These are phyloP conservation scores for Alloascoidea africana DNA, from an alignment of 805 yeast species.

Conservation along the genomic window DNA sequence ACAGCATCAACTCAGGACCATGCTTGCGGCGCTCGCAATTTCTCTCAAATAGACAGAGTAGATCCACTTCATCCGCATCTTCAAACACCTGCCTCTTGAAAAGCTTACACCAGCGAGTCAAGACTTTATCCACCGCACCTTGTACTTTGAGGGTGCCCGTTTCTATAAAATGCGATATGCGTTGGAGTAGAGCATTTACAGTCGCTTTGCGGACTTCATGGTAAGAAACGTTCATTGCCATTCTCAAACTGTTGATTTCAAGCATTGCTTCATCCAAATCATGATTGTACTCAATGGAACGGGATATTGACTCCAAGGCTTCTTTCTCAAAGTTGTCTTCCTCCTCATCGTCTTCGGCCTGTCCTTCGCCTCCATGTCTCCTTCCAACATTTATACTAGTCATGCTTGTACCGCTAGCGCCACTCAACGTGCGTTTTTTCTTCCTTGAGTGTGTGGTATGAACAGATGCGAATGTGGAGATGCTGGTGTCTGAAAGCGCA, in stretches of 20 bases:
- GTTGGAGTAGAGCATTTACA: conserved; percentile 47
- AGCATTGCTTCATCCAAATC: conserved; percentile 84
- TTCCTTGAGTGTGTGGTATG: conserved; percentile 15
- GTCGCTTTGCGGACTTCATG: conserved; percentile 86
- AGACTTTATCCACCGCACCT: conserved; percentile 63
- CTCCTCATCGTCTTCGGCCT: conserved; percentile 22
- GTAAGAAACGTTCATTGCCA: conserved; percentile 94
- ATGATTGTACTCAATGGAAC: conserved; percentile 88
- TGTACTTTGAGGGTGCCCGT: conserved; percentile 67
- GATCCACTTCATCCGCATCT: conserved; percentile 59
- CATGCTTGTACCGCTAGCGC: conserved; percentile 10
- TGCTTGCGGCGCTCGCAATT: conserved; percentile 23
- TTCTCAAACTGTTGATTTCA: conserved; percentile 86
- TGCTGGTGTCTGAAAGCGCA: background rate
- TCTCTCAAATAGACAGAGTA: conserved; percentile 33
- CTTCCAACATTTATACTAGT: conserved; percentile 22
- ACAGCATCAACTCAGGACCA: conserved; percentile 31
- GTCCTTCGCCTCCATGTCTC: conserved; percentile 4
- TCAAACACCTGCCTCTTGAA: conserved; percentile 80
- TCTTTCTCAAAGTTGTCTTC: conserved; percentile 76
- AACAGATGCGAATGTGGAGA: background rate
- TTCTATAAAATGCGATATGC: conserved; percentile 58
- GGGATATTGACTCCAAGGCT: conserved; percentile 85
- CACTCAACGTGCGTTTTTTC: conserved; percentile 22
- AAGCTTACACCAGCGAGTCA: conserved; percentile 69